A percentile compares a stretch with the other conserved stretches of the same genome.
These are phyloP conservation scores for Chlamydomonas reinhardtii DNA, from an alignment of 163 green algal genomes.

Conservation along the genomic window DNA sequence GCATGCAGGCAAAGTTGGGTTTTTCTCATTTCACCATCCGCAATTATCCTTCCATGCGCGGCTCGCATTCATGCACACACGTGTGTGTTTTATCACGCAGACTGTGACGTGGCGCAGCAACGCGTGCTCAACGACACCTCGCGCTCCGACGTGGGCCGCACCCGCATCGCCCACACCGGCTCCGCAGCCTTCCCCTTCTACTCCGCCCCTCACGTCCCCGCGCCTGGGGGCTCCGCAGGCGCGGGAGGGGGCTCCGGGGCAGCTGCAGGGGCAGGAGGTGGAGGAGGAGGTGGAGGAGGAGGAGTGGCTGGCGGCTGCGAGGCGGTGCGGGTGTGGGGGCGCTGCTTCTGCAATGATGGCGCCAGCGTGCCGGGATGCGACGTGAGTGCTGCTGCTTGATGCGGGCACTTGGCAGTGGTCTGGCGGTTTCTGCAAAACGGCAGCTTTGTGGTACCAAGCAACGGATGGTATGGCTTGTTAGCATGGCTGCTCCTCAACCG, in stretches of 20 bases:
- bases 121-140: conserved; percentile 7
- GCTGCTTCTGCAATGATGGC: conserved; percentile 27
- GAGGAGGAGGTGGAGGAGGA: no score
- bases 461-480: no score
- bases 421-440: no score
- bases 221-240: no score
- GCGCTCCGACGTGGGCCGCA: neutral
- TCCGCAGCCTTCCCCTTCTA: conserved; percentile 4
- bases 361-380: conserved; percentile 18
- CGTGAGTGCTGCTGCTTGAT: neutral
- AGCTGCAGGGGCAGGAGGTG: no score
- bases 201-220: neutral
- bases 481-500: no score
- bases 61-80: no score
- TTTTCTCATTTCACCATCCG: no score
- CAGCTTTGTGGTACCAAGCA: neutral
- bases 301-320: neutral
- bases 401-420: no score
- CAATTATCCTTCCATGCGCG: no score
- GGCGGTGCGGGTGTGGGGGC: neutral
- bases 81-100: neutral
- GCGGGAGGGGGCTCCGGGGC: no score
- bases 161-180: neutral
- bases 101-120: conserved; percentile 17
- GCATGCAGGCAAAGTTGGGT: no score